A percentile compares a stretch with the other conserved stretches of the same genome.
These are phyloP conservation scores for Ananas comosus DNA, from an alignment of 176 grass and related monocot genomes.

Conservation along the genomic window DNA sequence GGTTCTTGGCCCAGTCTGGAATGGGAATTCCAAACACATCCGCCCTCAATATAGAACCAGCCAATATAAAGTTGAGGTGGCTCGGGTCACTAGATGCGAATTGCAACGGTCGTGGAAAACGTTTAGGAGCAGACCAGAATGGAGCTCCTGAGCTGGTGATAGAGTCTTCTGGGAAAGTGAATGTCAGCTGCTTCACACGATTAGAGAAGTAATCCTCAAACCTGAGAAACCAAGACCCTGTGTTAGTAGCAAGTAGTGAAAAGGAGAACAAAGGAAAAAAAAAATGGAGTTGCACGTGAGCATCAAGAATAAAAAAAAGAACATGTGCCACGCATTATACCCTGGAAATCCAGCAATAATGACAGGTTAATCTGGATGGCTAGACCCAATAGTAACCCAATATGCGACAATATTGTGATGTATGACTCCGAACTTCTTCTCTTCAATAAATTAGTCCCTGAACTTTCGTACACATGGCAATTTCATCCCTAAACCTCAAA, in stretches of 20 bases:
- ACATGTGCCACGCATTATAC: background rate
- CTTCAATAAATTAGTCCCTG: no score
- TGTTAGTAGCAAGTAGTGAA: background rate
- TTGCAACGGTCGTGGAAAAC: constrained; percentile 70
- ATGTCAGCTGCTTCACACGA: constrained; percentile 79
- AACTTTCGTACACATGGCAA: no score
- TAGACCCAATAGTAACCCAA: no score
- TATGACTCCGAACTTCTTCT: no score
- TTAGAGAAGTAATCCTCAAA: constrained; percentile 92
- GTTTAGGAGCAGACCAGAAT: constrained; percentile 93
- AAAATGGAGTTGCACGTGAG: background rate
- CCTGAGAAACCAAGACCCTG: constrained; percentile 15
- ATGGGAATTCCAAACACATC: constrained; percentile 68
- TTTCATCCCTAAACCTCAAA: no score
- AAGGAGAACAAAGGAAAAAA: background rate
- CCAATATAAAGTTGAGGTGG: constrained; percentile 55
- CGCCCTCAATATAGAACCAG: constrained; percentile 68
- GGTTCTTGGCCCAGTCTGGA: constrained; percentile 62
- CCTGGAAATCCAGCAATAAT: background rate
- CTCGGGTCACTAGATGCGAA: constrained; percentile 52
- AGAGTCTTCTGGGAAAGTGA: constrained; percentile 79
- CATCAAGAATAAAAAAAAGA: background rate
- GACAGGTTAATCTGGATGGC: no score
- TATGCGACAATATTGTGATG: no score
- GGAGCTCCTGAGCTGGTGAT: constrained; percentile 70